phyloP scores from a whole-genome alignment of 2,329 filamentous ascomycete genomes.

The Aspergillus ruber region DNA sequence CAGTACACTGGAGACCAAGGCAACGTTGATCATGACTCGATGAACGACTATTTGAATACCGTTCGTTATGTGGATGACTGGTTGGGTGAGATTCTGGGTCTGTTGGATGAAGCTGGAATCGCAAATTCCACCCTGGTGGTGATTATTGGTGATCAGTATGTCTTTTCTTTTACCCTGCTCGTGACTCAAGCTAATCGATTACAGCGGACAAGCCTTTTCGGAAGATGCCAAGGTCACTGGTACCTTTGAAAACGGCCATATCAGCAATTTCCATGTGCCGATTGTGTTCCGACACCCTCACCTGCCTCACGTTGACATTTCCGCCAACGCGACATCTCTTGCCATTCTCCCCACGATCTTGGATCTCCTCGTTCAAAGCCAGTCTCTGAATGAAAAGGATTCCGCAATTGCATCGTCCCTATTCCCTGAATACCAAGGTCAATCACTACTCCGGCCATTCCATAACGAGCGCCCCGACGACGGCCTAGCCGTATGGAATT shows the following conservation, averaged over 20 bases:
- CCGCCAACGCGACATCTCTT: slow-evolving; percentile 37
- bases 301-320: slow-evolving; percentile 38
- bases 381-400: slow-evolving; percentile 33
- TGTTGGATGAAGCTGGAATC: slow-evolving; percentile 40
- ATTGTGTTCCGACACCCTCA: slow-evolving; percentile 41
- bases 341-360: slow-evolving; percentile 43
- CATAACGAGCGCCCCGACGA: slow-evolving; percentile 6
- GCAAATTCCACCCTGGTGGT: slow-evolving; percentile 43
- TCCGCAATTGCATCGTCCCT: slow-evolving; percentile 32
- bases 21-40: slow-evolving; percentile 23
- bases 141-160: slow-evolving; percentile 40
- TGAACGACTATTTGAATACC: slow-evolving; percentile 42
- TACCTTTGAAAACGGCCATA: slow-evolving; percentile 42
- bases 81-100: slow-evolving; percentile 37
- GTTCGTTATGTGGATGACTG: slow-evolving; percentile 41
- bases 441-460: slow-evolving; percentile 41
- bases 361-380: slow-evolving; percentile 38
- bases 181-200: neutral
- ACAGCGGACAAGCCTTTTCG: slow-evolving; percentile 37
- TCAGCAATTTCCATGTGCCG: slow-evolving; percentile 42
- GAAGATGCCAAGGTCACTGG: slow-evolving; percentile 37
- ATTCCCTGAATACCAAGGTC: slow-evolving; percentile 42
- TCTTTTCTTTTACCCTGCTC: neutral
- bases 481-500: slow-evolving; percentile 26
- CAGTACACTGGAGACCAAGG: slow-evolving; percentile 20